These are phyloP conservation scores for Teunomyces kruisii DNA, from an alignment of 805 yeast genomes.

Conservation along the genomic window DNA sequence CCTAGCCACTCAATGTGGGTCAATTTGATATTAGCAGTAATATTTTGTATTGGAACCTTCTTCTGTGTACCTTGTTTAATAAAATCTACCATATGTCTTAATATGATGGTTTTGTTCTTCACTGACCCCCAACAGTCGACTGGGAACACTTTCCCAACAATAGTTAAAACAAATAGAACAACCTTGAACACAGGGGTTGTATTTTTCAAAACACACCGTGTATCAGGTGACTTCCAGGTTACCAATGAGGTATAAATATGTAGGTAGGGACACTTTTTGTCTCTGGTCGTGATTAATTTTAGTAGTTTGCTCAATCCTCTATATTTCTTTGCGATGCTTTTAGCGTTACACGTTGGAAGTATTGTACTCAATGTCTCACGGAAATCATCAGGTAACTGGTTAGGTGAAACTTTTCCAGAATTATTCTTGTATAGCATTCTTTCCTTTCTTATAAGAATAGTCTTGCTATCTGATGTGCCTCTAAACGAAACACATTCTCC, in stretches of 20 bases:
- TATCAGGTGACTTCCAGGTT: conserved; percentile 5
- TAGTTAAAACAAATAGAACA: conserved; percentile 38
- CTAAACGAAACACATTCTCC: conserved; percentile 15
- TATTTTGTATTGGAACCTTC: conserved; percentile 24
- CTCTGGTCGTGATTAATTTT: conserved; percentile 29
- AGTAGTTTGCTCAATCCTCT: conserved; percentile 16
- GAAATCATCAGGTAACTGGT: background rate
- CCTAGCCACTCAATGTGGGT: conserved; percentile 59
- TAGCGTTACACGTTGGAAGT: background rate
- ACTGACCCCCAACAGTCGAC: conserved; percentile 50
- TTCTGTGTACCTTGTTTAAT: conserved; percentile 41
- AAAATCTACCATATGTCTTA: conserved; percentile 33
- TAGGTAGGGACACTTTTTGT: conserved; percentile 31
- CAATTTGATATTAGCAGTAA: conserved; percentile 37
- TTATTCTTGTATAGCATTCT: conserved; percentile 23
- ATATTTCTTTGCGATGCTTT: conserved; percentile 11
- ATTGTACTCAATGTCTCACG: background rate
- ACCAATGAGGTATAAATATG: conserved; percentile 20
- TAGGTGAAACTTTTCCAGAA: background rate
- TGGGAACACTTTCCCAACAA: conserved; percentile 54
- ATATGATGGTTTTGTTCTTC: conserved; percentile 45
- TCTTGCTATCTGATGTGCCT: background rate
- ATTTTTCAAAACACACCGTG: conserved; percentile 26
- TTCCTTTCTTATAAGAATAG: conserved; percentile 11
- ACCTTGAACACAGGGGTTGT: conserved; percentile 36